Conservation (phyloP, 2,329 filamentous ascomycete genomes). For the Arthrobotrys pseudoclavata region DNA sequence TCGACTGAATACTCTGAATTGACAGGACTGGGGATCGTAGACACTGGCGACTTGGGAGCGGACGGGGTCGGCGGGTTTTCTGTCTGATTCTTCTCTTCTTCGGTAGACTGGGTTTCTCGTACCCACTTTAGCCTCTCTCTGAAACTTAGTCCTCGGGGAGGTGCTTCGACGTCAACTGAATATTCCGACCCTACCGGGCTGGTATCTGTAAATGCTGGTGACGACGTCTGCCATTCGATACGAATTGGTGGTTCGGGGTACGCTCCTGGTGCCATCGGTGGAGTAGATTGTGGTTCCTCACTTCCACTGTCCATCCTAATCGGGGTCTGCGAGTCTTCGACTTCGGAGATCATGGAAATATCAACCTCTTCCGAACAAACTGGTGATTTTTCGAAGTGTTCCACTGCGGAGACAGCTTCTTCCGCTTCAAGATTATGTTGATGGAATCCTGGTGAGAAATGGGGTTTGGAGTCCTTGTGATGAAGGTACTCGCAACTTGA, state of each 20-base stretch:
- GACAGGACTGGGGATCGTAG: not conserved
- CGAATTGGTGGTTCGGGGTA: not conserved
- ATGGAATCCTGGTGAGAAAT: not conserved
- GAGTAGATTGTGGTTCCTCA: not conserved
- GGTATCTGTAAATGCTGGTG: not conserved
- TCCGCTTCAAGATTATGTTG: not conserved
- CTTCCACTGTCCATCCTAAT: not conserved
- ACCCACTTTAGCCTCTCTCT: not conserved
- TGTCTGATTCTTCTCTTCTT: not conserved
- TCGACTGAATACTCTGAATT: not conserved
- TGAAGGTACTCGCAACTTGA: not conserved
- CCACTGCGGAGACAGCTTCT: not conserved
- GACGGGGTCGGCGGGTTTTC: not conserved
- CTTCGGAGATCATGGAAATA: not conserved
- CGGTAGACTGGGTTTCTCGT: not conserved
- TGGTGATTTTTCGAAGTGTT: not conserved
- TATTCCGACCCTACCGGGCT: not conserved
- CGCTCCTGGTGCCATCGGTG: not conserved
- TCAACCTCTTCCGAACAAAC: not conserved
- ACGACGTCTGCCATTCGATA: not conserved
- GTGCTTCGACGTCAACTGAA: not conserved
- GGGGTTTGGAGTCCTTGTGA: not conserved
- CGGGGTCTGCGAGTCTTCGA: not conserved
- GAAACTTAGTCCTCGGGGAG: not conserved
- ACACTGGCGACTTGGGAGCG: not conserved